Evolutionary conservation across 306 rosid genomes (phyloP).

Genomic region (Cotoneaster glaucophyllus): DNA sequence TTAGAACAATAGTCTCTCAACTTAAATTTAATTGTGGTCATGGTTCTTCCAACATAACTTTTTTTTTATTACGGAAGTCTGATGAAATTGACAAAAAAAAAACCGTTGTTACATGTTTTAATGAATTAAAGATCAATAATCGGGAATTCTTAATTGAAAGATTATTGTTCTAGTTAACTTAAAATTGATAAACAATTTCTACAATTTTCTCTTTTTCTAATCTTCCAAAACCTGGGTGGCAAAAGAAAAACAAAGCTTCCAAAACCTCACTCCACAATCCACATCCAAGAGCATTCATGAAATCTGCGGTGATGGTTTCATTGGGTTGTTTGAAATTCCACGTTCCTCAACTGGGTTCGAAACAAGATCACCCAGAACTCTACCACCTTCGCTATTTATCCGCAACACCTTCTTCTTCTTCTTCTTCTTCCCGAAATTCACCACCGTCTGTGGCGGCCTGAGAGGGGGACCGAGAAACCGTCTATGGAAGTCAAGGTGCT

Average conservation of each 20-base stretch:
- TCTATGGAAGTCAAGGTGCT: slow-evolving; percentile 42
- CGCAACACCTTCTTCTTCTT: neutral
- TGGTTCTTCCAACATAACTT: too few species aligned
- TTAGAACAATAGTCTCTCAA: too few species aligned
- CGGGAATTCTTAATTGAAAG: too few species aligned
- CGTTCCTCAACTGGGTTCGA: neutral
- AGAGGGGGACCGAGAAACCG: slow-evolving; percentile 32
- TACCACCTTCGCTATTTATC: neutral
- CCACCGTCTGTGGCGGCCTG: slow-evolving; percentile 39
- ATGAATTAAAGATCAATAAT: too few species aligned
- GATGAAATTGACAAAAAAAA: too few species aligned
- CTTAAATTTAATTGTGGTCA: too few species aligned
- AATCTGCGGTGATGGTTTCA: neutral
- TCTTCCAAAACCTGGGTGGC: neutral
- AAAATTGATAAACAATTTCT: too few species aligned
- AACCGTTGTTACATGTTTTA: too few species aligned
- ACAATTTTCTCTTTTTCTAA: neutral
- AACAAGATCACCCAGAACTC: neutral
- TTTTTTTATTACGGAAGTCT: too few species aligned
- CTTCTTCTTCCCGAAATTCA: neutral
- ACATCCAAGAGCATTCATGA: neutral
- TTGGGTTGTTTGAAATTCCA: slow-evolving; percentile 13
- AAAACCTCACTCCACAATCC: neutral
- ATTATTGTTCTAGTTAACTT: too few species aligned
- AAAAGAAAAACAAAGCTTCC: neutral